Evolutionary conservation across 2,329 filamentous ascomycete species (phyloP).

Genomic region (Apiospora aurea): DNA sequence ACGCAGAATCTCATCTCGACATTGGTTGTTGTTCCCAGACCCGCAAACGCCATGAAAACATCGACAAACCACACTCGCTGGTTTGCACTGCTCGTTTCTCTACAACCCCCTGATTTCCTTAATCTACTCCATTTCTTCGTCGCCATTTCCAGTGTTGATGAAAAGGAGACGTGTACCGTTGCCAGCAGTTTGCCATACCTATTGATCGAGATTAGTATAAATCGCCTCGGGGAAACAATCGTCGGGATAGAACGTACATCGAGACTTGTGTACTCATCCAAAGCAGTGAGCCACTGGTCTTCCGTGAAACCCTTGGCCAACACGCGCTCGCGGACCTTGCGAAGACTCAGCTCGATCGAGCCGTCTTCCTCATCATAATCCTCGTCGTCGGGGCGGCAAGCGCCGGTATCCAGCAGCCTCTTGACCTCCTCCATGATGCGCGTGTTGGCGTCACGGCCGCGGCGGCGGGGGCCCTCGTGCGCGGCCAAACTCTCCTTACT

Average conservation of each 20-base stretch:
- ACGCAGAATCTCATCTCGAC: constrained; percentile 9
- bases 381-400: constrained; percentile 75
- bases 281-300: constrained; percentile 84
- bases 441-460: constrained; percentile 80
- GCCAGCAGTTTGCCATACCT: constrained; percentile 82
- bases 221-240: not conserved
- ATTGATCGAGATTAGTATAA: constrained; percentile 46
- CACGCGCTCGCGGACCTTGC: constrained; percentile 88
- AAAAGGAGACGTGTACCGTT: constrained; percentile 76
- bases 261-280: constrained; percentile 87
- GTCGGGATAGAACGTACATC: constrained; percentile 73
- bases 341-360: constrained; percentile 79
- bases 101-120: not conserved
- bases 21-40: constrained; percentile 6
- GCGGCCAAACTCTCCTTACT: constrained; percentile 89
- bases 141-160: constrained; percentile 64
- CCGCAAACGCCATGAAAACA: constrained; percentile 13
- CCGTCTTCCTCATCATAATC: constrained; percentile 53
- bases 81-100: not conserved
- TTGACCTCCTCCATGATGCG: constrained; percentile 97
- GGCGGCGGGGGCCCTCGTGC: constrained; percentile 64
- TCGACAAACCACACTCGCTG: constrained; percentile 14
- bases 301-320: constrained; percentile 96
- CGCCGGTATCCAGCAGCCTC: constrained; percentile 83
- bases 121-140: constrained; percentile 55